Conservation (phyloP, 2,329 filamentous ascomycete species). For the Madurella mycetomatis region DNA sequence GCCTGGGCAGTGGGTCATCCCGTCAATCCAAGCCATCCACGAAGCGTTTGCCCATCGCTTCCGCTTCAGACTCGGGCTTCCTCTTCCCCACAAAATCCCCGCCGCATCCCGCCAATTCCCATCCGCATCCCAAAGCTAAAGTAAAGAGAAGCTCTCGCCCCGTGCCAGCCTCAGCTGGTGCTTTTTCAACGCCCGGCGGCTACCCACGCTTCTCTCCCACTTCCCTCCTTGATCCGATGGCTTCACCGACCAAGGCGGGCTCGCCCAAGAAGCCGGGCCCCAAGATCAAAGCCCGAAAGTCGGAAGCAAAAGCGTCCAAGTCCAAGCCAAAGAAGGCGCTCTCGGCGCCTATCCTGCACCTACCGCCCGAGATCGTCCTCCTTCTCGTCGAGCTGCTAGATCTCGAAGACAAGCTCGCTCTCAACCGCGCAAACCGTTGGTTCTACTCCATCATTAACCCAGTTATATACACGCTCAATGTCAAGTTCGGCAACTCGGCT, state of each 20-base stretch:
- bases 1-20: no score
- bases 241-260: conserved; percentile 5
- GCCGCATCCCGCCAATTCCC: neutral
- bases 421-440: conserved; percentile 17
- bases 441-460: conserved; percentile 23
- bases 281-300: conserved; percentile 10
- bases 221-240: conserved; percentile 3
- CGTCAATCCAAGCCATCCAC: no score
- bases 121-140: neutral
- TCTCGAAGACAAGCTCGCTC: conserved; percentile 17
- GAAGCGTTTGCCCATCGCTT: no score
- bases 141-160: neutral
- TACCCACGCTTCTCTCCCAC: neutral
- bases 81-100: neutral
- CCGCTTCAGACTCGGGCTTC: neutral
- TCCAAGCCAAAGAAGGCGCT: conserved; percentile 4
- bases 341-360: conserved; percentile 17
- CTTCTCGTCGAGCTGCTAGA: conserved; percentile 21
- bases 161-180: neutral
- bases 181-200: neutral
- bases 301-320: conserved; percentile 3
- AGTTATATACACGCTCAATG: conserved; percentile 21
- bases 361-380: conserved; percentile 22
- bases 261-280: conserved; percentile 10
- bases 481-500: conserved; percentile 9